Base-by-base conservation (phyloP, 2,329 filamentous ascomycete species). In the Colletotrichum sp. region DNA sequence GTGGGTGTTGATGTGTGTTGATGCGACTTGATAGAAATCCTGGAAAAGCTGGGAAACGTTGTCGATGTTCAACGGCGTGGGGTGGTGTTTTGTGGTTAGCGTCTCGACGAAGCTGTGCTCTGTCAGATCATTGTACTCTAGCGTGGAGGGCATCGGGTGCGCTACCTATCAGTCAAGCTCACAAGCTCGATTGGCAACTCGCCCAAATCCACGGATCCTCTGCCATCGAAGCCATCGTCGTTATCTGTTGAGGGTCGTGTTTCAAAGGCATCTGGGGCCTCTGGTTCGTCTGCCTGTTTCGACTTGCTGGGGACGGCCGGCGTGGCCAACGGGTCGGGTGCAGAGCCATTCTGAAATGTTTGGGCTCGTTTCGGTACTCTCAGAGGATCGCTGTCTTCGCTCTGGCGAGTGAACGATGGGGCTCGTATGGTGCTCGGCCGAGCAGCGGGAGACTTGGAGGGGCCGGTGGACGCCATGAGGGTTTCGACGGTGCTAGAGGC, bases 171-270 rank as follows among this genome's bases (percentile, higher is more conserved):
- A 24, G 94, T 95, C 81, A 98, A 86, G 82, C 95, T 97, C 72
- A 97, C 90, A 73, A 99, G 90, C 88, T 99, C 97, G 79, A 98
- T 97, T 16, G 97, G 97, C 55, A 99, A 91, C 80, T 98, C 94
- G 78, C 98, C 95, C 76, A 97, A 93, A 71, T 94, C 93, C 76
- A 94, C 90, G 5, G 93, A 91, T 27, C 86, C 84, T 72, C 90
- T 82, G 1, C 86, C 86, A 3, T 91, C 89, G 7, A 83, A 73
- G 15, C 82, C 78, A 67, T 90, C 86, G 31, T 90, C 87, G 38
- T 81, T 81, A 36, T 85, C 83, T 21, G 83, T 82, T 34, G 83
- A 77, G 8, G 83, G 80, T 36, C 83, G 82, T 6, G 84, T 85
- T 74, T 90, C 89, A 77, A 90, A 91, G 8, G 87, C 83, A 78